These are phyloP conservation scores for Backusella psychrophila DNA, from an alignment of 192 early-diverging fungal species.

Conservation along the genomic window DNA sequence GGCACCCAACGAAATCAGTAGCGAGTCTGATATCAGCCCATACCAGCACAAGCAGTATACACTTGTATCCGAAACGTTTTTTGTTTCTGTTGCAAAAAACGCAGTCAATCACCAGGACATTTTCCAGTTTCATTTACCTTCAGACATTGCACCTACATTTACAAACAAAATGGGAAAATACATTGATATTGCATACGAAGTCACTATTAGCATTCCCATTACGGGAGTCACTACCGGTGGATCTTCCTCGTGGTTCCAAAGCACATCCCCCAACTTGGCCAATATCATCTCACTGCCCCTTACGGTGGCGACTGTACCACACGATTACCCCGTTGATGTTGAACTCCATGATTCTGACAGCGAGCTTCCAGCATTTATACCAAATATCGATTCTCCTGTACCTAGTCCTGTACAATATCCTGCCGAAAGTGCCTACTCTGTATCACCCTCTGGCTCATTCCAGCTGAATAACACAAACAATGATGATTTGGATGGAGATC, in stretches of 20 bases:
- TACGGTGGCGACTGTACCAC: conserved; percentile 16
- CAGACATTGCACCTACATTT: conserved; percentile 19
- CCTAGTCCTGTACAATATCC: conserved; percentile 10
- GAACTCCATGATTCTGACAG: not conserved
- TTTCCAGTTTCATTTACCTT: conserved; percentile 18
- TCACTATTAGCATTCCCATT: conserved; percentile 18
- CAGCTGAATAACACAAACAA: not conserved
- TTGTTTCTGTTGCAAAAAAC: conserved; percentile 24
- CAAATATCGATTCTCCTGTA: conserved; percentile 14
- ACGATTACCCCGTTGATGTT: conserved; percentile 10
- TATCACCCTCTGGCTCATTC: not conserved
- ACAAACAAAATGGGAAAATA: conserved; percentile 17
- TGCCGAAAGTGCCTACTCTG: conserved; percentile 8
- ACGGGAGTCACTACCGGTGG: not conserved
- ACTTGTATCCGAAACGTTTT: conserved; percentile 13
- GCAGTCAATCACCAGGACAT: conserved; percentile 11
- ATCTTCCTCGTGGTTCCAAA: not conserved
- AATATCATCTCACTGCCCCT: conserved; percentile 11
- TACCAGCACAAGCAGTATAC: conserved; percentile 10
- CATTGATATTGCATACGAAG: conserved; percentile 21
- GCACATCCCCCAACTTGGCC: not conserved
- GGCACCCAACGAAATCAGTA: not conserved
- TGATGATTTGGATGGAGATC: not conserved
- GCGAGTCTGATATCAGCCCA: not conserved
- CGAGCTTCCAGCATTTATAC: conserved; percentile 17